These are phyloP conservation scores for Achaetomium macrosporum DNA, from an alignment of 2,329 filamentous ascomycete species.

Conservation along the genomic window DNA sequence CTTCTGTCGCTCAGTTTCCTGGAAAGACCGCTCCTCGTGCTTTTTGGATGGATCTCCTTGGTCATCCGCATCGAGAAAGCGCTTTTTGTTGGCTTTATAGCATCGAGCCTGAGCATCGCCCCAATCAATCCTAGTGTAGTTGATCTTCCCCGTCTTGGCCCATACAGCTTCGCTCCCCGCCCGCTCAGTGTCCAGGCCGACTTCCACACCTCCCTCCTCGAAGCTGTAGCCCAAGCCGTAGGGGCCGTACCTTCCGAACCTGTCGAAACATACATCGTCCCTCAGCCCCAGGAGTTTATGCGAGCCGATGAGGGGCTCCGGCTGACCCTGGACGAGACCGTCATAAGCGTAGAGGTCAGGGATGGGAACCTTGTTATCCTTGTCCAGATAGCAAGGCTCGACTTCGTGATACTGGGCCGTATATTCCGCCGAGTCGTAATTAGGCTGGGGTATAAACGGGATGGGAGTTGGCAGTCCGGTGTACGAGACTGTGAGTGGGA, in stretches of 20 bases:
- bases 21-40: neutral
- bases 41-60: neutral
- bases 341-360: constrained; percentile 63
- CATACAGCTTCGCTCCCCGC: constrained; percentile 60
- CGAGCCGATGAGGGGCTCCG: constrained; percentile 71
- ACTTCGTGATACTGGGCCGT: constrained; percentile 46
- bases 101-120: constrained; percentile 48
- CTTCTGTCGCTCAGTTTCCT: constrained; percentile 30
- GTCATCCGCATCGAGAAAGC: constrained; percentile 45
- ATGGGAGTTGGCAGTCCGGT: constrained; percentile 40
- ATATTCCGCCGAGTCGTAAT: constrained; percentile 54
- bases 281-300: constrained; percentile 67
- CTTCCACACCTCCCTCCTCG: constrained; percentile 63
- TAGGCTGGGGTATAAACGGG: constrained; percentile 64
- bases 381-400: constrained; percentile 58
- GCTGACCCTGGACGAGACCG: constrained; percentile 69
- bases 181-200: constrained; percentile 66
- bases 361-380: constrained; percentile 47
- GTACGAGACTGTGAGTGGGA: constrained; percentile 31
- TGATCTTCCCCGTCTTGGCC: constrained; percentile 48
- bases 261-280: constrained; percentile 79
- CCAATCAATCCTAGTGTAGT: constrained; percentile 53
- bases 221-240: constrained; percentile 81
- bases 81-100: constrained; percentile 54
- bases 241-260: constrained; percentile 75